Percentiles rank a stretch among this genome's conserved stretches.
Conservation (phyloP, 2,329 filamentous ascomycete genomes). For the Amauroascus niger region DNA sequence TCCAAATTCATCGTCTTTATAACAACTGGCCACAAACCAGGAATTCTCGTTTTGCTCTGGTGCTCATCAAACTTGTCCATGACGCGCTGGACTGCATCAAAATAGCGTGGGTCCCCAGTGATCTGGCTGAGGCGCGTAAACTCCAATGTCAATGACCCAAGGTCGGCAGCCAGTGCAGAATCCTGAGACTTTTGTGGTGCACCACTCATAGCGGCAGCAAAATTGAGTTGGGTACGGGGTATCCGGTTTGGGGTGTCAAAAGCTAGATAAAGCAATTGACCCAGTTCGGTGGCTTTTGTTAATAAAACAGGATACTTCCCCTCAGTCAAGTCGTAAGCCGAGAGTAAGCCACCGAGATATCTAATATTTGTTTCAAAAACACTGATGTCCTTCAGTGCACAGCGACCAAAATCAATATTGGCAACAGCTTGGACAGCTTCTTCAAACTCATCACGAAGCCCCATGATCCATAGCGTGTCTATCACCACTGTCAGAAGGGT, state of each 20-base stretch:
- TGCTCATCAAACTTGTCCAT: constrained; percentile 26
- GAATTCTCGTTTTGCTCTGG: constrained; percentile 29
- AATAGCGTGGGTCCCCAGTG: constrained; percentile 31
- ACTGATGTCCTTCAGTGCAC: constrained; percentile 25
- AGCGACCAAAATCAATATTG: constrained; percentile 44
- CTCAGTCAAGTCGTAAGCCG: constrained; percentile 45
- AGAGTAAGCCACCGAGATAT: constrained; percentile 45
- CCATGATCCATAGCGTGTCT: constrained; percentile 56
- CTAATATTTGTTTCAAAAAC: constrained; percentile 46
- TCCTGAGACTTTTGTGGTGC: constrained; percentile 24
- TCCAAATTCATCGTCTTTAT: constrained; percentile 25
- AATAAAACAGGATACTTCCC: constrained; percentile 34
- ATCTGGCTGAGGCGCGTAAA: constrained; percentile 36
- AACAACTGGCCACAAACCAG: constrained; percentile 34
- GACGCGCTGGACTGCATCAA: constrained; percentile 31
- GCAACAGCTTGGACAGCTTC: constrained; percentile 44
- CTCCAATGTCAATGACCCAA: constrained; percentile 35
- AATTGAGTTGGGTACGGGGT: constrained; percentile 21
- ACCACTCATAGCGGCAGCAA: constrained; percentile 19
- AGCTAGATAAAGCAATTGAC: constrained; percentile 45
- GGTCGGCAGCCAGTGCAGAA: constrained; percentile 26
- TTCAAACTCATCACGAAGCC: constrained; percentile 47
- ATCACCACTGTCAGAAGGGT: constrained; percentile 24
- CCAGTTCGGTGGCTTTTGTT: constrained; percentile 45
- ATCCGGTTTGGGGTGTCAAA: constrained; percentile 26